Percentiles rank a stretch among this genome's conserved stretches.
phyloP scores from a whole-genome alignment of 2,329 filamentous ascomycete species.

The Aspergillus sclerotialis region DNA sequence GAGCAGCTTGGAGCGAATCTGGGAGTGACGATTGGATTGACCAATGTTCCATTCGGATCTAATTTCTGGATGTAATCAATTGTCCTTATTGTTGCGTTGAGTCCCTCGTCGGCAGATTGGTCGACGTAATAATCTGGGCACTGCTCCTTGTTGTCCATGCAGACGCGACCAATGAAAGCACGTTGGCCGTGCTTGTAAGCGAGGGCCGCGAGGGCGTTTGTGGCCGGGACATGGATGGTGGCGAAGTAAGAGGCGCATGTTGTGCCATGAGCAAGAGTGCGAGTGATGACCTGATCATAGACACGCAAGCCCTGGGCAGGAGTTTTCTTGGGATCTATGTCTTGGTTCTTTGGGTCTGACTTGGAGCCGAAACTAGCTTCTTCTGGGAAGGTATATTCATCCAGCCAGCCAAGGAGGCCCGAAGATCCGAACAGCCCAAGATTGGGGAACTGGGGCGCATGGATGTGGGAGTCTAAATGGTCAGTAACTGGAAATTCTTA shows the following conservation, averaged over 20 bases:
- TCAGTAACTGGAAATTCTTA: background rate
- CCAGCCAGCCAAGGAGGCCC: constrained; percentile 87
- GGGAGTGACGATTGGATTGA: constrained; percentile 74
- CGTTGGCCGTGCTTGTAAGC: constrained; percentile 76
- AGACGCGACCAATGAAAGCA: constrained; percentile 87
- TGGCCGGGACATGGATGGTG: constrained; percentile 76
- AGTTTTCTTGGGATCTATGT: constrained; percentile 20
- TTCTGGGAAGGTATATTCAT: constrained; percentile 90
- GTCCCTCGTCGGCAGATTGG: constrained; percentile 51
- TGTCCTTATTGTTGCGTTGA: constrained; percentile 52
- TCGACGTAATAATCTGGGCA: constrained; percentile 78
- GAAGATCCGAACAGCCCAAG: constrained; percentile 88
- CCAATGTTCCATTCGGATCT: constrained; percentile 55
- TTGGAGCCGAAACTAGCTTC: constrained; percentile 62
- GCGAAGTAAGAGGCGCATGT: constrained; percentile 92
- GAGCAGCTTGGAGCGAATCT: constrained; percentile 55
- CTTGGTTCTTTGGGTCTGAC: constrained; percentile 11
- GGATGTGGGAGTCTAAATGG: constrained; percentile 77
- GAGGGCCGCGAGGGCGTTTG: constrained; percentile 82
- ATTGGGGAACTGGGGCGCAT: constrained; percentile 93
- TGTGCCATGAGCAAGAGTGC: constrained; percentile 82
- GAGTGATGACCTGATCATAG: constrained; percentile 69
- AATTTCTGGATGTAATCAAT: constrained; percentile 60
- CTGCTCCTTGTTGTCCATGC: constrained; percentile 69
- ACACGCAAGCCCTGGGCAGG: constrained; percentile 35